Evolutionary conservation across 2,329 filamentous ascomycete genomes (phyloP).

Genomic region (Trichothecium roseum): DNA sequence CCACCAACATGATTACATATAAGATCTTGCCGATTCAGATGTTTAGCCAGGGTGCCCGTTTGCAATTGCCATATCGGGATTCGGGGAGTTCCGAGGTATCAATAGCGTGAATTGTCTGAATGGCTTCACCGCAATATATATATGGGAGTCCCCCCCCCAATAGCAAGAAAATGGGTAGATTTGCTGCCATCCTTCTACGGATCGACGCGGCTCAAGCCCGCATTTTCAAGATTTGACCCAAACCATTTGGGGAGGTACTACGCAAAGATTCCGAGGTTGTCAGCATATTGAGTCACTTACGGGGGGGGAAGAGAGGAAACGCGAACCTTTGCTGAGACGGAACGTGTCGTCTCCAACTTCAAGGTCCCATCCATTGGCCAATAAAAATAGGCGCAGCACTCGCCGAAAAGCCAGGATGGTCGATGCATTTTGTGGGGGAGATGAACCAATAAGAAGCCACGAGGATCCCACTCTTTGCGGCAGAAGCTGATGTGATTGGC

Average conservation of each 20-base stretch:
- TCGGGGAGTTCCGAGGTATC: too few species aligned
- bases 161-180: too few species aligned
- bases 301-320: constrained; percentile 9
- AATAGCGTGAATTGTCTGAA: too few species aligned
- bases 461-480: not conserved
- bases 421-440: constrained; percentile 15
- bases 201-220: too few species aligned
- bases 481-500: not conserved
- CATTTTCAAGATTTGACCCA: too few species aligned
- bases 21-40: not conserved
- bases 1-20: not conserved
- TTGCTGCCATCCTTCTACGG: too few species aligned
- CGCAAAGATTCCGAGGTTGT: too few species aligned
- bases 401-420: constrained; percentile 22
- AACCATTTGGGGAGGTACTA: too few species aligned
- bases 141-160: too few species aligned
- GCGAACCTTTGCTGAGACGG: constrained; percentile 6
- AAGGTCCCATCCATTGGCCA: constrained; percentile 17
- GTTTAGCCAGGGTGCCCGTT: not conserved
- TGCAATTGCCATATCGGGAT: too few species aligned
- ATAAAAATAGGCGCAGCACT: constrained; percentile 14
- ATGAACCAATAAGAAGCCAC: constrained; percentile 14
- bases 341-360: too few species aligned
- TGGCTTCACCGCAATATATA: too few species aligned
- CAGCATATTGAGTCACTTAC: constrained; percentile 18